These are phyloP conservation scores for Epichloe glyceriae DNA, from an alignment of 2,329 filamentous ascomycete species.

Conservation along the genomic window DNA sequence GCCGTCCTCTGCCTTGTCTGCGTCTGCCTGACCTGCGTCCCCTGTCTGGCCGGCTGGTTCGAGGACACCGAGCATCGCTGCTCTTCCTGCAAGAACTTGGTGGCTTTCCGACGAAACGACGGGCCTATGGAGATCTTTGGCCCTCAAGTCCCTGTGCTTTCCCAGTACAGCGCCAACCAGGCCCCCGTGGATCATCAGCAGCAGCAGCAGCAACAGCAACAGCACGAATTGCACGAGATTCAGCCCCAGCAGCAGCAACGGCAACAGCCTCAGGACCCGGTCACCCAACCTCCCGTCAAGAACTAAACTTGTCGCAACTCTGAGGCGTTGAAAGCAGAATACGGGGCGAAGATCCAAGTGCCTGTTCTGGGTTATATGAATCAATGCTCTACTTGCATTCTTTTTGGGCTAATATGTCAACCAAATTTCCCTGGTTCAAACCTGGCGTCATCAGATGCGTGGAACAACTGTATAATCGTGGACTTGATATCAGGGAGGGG, in stretches of 20 bases:
- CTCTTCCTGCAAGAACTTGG: conserved; percentile 16
- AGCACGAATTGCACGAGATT: conserved; percentile 2
- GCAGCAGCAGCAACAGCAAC: too few relatives aligned
- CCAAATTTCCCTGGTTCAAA: not conserved
- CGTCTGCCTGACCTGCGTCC: conserved; percentile 19
- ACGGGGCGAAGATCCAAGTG: too few relatives aligned
- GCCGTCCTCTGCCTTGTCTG: conserved; percentile 19
- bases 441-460: too few relatives aligned
- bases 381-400: not conserved
- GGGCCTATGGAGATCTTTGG: conserved; percentile 12
- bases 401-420: not conserved
- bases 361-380: not conserved
- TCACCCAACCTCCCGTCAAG: not conserved
- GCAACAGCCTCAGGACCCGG: not conserved
- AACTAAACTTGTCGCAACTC: not conserved
- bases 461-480: not conserved
- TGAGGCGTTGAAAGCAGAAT: not conserved
- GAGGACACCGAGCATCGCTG: conserved; percentile 19
- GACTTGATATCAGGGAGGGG: not conserved
- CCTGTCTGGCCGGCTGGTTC: conserved; percentile 20
- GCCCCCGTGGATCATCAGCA: conserved; percentile 3
- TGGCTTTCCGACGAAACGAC: conserved; percentile 13
- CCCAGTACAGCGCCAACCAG: conserved; percentile 9
- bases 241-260: not conserved
- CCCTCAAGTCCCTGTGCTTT: conserved; percentile 7